Base-by-base conservation (phyloP, 2,329 filamentous ascomycete species). In the Mycosphaerella arachidis region DNA sequence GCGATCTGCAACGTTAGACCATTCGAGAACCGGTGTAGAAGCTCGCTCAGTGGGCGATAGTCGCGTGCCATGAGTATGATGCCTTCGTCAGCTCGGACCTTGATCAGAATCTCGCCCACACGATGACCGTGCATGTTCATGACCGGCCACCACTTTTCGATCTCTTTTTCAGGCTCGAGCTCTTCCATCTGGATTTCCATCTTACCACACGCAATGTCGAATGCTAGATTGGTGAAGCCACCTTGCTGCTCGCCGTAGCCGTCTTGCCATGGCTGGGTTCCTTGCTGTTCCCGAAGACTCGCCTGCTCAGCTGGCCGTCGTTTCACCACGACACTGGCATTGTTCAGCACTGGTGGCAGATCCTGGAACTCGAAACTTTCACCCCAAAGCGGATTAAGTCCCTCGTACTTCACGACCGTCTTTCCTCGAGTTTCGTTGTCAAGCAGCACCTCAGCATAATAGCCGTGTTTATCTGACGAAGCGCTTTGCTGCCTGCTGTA, bases 21-120 rank as follows among this genome's bases (percentile, higher is more conserved):
- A 35, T 89, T 88, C 43, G 86, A 86, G 72, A 97, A 97, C 6
- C 87, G 86, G 70, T 97, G 92, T 30, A 99, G 79, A 30, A 97
- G 79, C 64, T 94, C 88, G 1, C 89, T 90, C 60, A 99, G 82
- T 2, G 86, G 85, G 67, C 89, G 82, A 73, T 99, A 99, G 71
- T 97, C 91, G 60, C 88, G 85, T 6, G 87, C 85, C 76, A 95
- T 87, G 40, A 99, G 81, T 9, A 97, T 92, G 6, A 96, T 89
- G 53, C 94, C 86, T 75, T 99, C 93, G 57, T 96, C 91, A 65
- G 94, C 86, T 48, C 88, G 86, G 24, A 95, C 81, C 70, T 87
- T 91, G 75, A 97, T 85, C 55, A 96, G 81, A 78, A 96, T 88
- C 63, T 92, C 91, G 30, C 92, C 93, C 53, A 96, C 84, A 1